Conservation (phyloP, 2,329 filamentous ascomycete species). For the Aspergillus transmontanensis region DNA sequence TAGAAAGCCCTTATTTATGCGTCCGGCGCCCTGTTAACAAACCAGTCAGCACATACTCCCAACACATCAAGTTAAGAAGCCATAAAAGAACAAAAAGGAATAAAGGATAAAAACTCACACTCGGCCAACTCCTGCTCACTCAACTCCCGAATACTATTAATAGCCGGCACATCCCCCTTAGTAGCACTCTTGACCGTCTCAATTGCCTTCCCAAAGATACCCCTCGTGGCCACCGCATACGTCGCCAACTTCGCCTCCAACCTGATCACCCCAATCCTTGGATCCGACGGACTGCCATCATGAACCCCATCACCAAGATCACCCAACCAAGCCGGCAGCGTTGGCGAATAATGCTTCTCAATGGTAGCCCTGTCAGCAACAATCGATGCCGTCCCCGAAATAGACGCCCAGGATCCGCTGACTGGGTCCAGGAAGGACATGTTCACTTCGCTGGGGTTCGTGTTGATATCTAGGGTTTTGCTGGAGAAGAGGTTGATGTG, state of each 20-base stretch:
- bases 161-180: constrained; percentile 69
- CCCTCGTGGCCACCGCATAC: constrained; percentile 68
- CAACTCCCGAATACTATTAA: constrained; percentile 78
- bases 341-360: constrained; percentile 72
- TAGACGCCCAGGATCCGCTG: constrained; percentile 83
- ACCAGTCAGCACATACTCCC: constrained; percentile 11
- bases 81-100: background rate
- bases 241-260: constrained; percentile 73
- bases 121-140: constrained; percentile 65
- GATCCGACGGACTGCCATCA: constrained; percentile 79
- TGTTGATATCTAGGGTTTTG: constrained; percentile 79
- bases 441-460: constrained; percentile 73
- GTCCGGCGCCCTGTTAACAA: constrained; percentile 32
- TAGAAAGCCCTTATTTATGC: constrained; percentile 21
- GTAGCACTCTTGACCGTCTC: constrained; percentile 76
- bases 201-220: constrained; percentile 63
- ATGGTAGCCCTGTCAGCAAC: constrained; percentile 70
- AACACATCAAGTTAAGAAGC: background rate
- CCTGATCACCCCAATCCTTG: constrained; percentile 78
- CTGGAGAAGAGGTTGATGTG: constrained; percentile 88
- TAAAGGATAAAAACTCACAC: constrained; percentile 45
- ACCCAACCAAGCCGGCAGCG: constrained; percentile 81
- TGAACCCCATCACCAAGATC: constrained; percentile 82
- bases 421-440: constrained; percentile 72
- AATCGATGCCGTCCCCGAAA: constrained; percentile 73